A percentile compares a stretch with the other conserved stretches of the same genome.
Evolutionary conservation across 768 basidiomycete species (phyloP).

Genomic region (Trametes cinnabarina): DNA sequence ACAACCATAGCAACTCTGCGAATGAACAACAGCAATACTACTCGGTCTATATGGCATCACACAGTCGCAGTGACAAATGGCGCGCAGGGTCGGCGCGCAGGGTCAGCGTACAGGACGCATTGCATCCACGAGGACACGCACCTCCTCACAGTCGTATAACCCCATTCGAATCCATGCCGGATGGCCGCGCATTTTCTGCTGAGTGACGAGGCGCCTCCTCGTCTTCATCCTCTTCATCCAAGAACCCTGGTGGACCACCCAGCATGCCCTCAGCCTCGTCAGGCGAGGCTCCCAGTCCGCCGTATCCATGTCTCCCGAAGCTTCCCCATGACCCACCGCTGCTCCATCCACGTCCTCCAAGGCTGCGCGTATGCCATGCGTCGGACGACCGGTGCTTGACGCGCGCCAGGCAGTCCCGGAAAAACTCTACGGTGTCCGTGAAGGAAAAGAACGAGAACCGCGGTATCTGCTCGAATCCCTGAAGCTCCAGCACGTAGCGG

Average conservation of each 20-base stretch:
- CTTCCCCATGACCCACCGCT: conserved; percentile 17
- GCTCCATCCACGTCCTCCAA: conserved; percentile 19
- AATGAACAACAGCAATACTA: not conserved
- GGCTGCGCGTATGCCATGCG: conserved; percentile 24
- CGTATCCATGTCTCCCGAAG: conserved; percentile 23
- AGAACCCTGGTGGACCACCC: conserved; percentile 26
- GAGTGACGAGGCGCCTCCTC: conserved; percentile 17
- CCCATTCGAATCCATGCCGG: conserved; percentile 25
- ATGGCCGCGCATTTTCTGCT: conserved; percentile 1
- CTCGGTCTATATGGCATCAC: not conserved
- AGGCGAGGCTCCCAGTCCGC: conserved; percentile 23
- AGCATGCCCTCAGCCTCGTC: conserved; percentile 31
- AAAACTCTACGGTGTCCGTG: conserved; percentile 25
- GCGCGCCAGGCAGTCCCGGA: conserved; percentile 23
- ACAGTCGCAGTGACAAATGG: too few relatives aligned
- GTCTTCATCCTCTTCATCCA: conserved; percentile 30
- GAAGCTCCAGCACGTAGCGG: conserved; percentile 67
- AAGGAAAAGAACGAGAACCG: conserved; percentile 45
- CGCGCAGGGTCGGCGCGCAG: too few relatives aligned
- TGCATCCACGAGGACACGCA: conserved; percentile 13
- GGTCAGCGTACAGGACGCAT: not conserved
- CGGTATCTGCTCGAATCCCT: conserved; percentile 73
- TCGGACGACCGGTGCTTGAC: conserved; percentile 21
- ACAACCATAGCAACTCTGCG: not conserved
- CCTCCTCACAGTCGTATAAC: conserved; percentile 28